A percentile compares a stretch with the other conserved stretches of the same genome.
phyloP scores from a whole-genome alignment of 1,284 basidiomycete genomes.

The Cryptococcus jaspeensis region DNA sequence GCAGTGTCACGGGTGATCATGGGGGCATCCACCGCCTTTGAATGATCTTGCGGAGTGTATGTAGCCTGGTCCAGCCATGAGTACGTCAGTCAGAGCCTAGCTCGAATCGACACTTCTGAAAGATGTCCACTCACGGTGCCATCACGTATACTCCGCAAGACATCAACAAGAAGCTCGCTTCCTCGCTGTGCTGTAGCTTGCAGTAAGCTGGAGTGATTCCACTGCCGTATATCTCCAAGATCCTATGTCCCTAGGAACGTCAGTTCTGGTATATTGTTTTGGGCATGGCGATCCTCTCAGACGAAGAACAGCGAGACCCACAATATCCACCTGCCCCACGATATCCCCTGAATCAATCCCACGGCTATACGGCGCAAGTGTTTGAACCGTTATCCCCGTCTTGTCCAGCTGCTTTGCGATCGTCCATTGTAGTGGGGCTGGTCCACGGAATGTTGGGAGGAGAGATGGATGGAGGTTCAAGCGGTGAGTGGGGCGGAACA shows the following conservation, averaged over 20 bases:
- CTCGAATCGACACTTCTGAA: background rate
- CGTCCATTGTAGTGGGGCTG: slow-evolving; percentile 87
- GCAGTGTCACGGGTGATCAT: slow-evolving; percentile 62
- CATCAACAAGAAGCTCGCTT: slow-evolving; percentile 67
- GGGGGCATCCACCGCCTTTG: slow-evolving; percentile 59
- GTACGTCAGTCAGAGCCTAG: background rate
- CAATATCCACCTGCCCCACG: slow-evolving; percentile 41
- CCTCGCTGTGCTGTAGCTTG: slow-evolving; percentile 57
- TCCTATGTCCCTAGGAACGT: too few relatives aligned
- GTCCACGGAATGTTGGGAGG: slow-evolving; percentile 82
- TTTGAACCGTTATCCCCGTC: slow-evolving; percentile 68
- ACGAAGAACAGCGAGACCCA: slow-evolving; percentile 23
- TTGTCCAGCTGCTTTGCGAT: slow-evolving; percentile 63
- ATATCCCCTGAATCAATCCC: slow-evolving; percentile 54
- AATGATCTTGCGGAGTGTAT: slow-evolving; percentile 55
- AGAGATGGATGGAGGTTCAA: slow-evolving; percentile 92
- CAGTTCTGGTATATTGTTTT: too few relatives aligned
- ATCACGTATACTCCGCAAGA: slow-evolving; percentile 63
- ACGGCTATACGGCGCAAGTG: slow-evolving; percentile 37
- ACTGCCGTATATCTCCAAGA: too few relatives aligned
- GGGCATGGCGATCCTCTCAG: background rate
- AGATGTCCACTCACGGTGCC: slow-evolving; percentile 55
- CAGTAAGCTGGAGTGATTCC: too few relatives aligned
- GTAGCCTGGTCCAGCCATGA: slow-evolving; percentile 50
- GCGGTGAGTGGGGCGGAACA: slow-evolving; percentile 64